These are phyloP conservation scores for Theileria parva DNA, from an alignment of 169 alveolate genomes.

Conservation along the genomic window DNA sequence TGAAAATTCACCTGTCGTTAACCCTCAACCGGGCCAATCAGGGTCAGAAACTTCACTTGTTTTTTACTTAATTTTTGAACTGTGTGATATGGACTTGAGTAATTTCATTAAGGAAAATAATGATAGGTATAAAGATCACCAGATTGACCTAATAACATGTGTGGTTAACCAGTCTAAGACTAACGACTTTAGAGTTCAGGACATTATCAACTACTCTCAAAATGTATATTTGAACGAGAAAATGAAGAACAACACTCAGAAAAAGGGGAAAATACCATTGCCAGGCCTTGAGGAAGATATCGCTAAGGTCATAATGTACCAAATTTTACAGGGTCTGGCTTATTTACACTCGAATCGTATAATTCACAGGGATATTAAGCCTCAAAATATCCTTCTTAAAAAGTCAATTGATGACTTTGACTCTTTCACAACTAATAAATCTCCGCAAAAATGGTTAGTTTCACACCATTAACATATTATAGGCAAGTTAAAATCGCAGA, in stretches of 20 bases:
- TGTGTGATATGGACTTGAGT: slow-evolving; percentile 68
- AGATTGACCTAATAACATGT: slow-evolving; percentile 36
- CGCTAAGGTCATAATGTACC: slow-evolving; percentile 76
- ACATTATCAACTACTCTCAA: slow-evolving; percentile 54
- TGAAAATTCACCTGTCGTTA: slow-evolving; percentile 24
- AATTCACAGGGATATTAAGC: slow-evolving; percentile 79
- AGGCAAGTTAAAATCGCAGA: slow-evolving; percentile 77
- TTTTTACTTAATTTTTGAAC: slow-evolving; percentile 63
- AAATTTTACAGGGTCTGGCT: slow-evolving; percentile 72
- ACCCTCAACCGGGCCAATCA: background rate
- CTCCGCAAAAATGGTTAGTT: slow-evolving; percentile 54
- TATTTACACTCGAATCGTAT: slow-evolving; percentile 72
- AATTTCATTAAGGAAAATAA: slow-evolving; percentile 47
- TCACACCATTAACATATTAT: background rate
- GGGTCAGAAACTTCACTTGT: slow-evolving; percentile 38
- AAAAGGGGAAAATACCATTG: slow-evolving; percentile 52
- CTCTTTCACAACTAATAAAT: slow-evolving; percentile 28
- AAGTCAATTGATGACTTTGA: slow-evolving; percentile 26
- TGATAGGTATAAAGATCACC: slow-evolving; percentile 44
- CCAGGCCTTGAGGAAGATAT: slow-evolving; percentile 73
- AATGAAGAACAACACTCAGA: slow-evolving; percentile 4
- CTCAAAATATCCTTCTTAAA: slow-evolving; percentile 77
- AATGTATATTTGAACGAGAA: slow-evolving; percentile 50
- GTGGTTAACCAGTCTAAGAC: slow-evolving; percentile 40
- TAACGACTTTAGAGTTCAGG: slow-evolving; percentile 49